Base-by-base conservation (phyloP, 2,329 filamentous ascomycete genomes). In the Neopestalotiopsis sp. region DNA sequence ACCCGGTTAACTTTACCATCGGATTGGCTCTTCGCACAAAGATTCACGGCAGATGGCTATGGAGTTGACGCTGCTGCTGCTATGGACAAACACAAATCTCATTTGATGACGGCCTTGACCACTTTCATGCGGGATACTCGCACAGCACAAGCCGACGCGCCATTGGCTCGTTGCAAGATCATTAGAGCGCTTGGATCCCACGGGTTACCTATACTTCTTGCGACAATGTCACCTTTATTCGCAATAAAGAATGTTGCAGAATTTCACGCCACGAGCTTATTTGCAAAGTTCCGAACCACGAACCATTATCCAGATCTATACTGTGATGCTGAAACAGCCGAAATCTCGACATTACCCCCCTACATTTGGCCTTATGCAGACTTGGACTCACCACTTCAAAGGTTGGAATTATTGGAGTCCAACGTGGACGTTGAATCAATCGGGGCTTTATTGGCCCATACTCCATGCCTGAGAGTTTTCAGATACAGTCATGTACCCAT, bases 381-480 rank as follows among this genome's bases (percentile, higher is more conserved):
- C 32, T 58, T 68, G 10, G 59, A 61, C 12, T 70, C 70, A 17
- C 61, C 61, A 28, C 53, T 73, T 4, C 62, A 62, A 17, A 64
- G 34, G 14, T 69, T 73, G 14, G 63, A 70, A 40, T 20, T 72
- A 5, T 56, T 63, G 9, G 32, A 64, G 10, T 62, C 64, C 61
- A 69, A 67, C 32, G 67, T 71, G 68, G 68, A 71, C 45, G 63
- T 40, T 9, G 34, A 24, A 3, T 24, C 45, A 30, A 57, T 73
- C 53, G 68, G 68, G 14, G 42, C 67, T 30, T 58, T 73, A 17
- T 67, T 73, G 1, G 68, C 69, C 12, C 69, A 70, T 49, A 72
- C 63, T 7, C 72, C 72, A 38, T 53, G 57, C 28, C 56, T 73
- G 13, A 42, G 38, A 14, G 30, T 58, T 4, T 69, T 73, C 53